Percentiles rank a stretch among this genome's conserved stretches.
phyloP scores from a whole-genome alignment of 179 eudicot species.

The Silene coronaria region DNA sequence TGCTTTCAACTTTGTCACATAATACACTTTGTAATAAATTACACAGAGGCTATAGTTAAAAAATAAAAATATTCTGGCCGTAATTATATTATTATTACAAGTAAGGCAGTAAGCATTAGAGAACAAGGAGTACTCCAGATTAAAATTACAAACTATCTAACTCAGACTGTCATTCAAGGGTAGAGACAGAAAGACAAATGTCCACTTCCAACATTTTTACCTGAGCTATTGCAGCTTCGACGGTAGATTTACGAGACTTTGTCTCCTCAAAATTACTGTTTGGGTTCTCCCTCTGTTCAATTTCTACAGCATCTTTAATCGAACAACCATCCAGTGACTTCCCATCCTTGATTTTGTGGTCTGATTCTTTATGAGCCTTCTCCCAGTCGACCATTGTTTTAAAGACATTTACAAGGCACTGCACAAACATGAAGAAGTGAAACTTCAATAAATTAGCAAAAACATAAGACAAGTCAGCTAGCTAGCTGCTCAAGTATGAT shows the following conservation, averaged over 20 bases:
- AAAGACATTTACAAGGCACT: constrained; percentile 89
- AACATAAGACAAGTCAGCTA: not conserved
- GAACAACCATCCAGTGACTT: constrained; percentile 37
- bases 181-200: not conserved
- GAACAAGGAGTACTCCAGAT: not conserved
- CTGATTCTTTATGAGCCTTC: constrained; percentile 49
- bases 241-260: constrained; percentile 83
- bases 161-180: constrained; percentile 5
- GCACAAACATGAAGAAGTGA: constrained; percentile 25
- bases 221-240: constrained; percentile 84
- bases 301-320: constrained; percentile 38
- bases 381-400: constrained; percentile 96
- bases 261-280: constrained; percentile 73
- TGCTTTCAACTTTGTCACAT: constrained; percentile 5
- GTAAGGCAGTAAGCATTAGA: not conserved
- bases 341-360: constrained; percentile 39
- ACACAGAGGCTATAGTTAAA: not conserved
- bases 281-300: constrained; percentile 39
- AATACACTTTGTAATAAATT: not conserved
- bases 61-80: too few relatives aligned
- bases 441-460: constrained; percentile 5
- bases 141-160: not conserved
- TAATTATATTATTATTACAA: too few relatives aligned
- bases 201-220: constrained; percentile 32
- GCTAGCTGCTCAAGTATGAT: too few relatives aligned